phyloP scores from a whole-genome alignment of 208 protist genomes.

The Leishmania lainsoni region DNA sequence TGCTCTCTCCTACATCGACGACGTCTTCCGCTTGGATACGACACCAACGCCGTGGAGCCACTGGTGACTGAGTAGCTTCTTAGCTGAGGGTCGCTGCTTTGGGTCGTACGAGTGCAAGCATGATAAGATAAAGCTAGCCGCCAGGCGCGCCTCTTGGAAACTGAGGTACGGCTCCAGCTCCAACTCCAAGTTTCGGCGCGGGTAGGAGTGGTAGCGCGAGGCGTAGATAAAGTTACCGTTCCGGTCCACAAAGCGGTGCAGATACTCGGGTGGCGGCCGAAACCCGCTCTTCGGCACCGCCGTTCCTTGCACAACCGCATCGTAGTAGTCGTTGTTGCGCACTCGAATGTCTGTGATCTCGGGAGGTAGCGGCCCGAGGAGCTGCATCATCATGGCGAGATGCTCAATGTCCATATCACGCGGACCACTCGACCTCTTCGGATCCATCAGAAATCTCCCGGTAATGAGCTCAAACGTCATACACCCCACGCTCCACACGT shows the following conservation, averaged over 20 bases:
- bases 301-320: slow-evolving; percentile 8
- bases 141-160: slow-evolving; percentile 27
- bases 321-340: slow-evolving; percentile 48
- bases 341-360: slow-evolving; percentile 56
- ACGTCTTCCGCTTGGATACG: background rate
- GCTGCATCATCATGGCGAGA: slow-evolving; percentile 85
- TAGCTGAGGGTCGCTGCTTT: slow-evolving; percentile 51
- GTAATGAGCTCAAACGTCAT: slow-evolving; percentile 90
- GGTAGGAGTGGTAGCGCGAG: slow-evolving; percentile 48
- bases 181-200: slow-evolving; percentile 43
- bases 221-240: slow-evolving; percentile 63
- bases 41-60: slow-evolving; percentile 48
- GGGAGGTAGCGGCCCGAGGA: slow-evolving; percentile 64
- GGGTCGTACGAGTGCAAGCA: slow-evolving; percentile 72
- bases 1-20: background rate
- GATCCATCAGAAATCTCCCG: slow-evolving; percentile 87
- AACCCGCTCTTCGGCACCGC: slow-evolving; percentile 7
- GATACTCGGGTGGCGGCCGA: slow-evolving; percentile 49
- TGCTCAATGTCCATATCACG: slow-evolving; percentile 78
- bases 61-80: slow-evolving; percentile 52
- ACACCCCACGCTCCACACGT: slow-evolving; percentile 93
- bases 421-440: slow-evolving; percentile 63
- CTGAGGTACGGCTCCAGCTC: slow-evolving; percentile 59
- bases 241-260: slow-evolving; percentile 67
- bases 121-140: slow-evolving; percentile 64